Evolutionary conservation across 352 stramenopile species (phyloP), one percentile per base, ranked within the genome.

Genomic region (Globisporangium sylvaticum): DNA sequence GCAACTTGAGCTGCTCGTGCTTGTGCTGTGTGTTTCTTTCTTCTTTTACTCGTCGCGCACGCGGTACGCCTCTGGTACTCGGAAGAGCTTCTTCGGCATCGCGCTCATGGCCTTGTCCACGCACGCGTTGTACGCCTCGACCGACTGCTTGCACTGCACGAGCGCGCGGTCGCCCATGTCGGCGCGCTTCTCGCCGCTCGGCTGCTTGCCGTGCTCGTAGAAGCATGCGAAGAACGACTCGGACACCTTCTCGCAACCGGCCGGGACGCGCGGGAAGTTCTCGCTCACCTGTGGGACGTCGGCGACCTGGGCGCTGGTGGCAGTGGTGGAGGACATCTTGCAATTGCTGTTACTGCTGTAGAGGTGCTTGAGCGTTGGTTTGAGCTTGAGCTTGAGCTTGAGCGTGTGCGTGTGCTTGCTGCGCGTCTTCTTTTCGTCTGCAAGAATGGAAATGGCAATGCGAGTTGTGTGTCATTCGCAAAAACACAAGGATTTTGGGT

Each of bases 151-250:
- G 76, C 87, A 95, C 61, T 61, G 72, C 32, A 68, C 67, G 58
- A 95, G 75, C 56, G 82, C 87, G 32, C 75, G 80, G 71, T 90
- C 88, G 66, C 83, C 87, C 61, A 88, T 75, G 39, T 91, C 80
- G 9, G 84, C 67, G 70, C 90, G 79, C 22, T 69, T 73, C 69
- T 77, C 57, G 52, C 78, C 82, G 59, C 77, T 70, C 2, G 74
- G 72, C 69, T 91, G 83, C 73, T 93, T 95, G 70, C 87, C 87
- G 58, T 95, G 70, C 64, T 86, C 76, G 74, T 95, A 90, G 59
- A 95, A 90, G 68, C 87, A 95, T 57, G 77, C 71, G 67, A 95
- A 95, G 75, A 95, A 95, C 46, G 69, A 73, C 57, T 85, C 81
- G 31, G 85, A 77, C 58, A 75, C 81, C 60, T 79, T 81, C 69